A percentile compares a stretch with the other conserved stretches of the same genome.
phyloP scores from a whole-genome alignment of 139 green algal species.

The Coelastrella sp. region DNA sequence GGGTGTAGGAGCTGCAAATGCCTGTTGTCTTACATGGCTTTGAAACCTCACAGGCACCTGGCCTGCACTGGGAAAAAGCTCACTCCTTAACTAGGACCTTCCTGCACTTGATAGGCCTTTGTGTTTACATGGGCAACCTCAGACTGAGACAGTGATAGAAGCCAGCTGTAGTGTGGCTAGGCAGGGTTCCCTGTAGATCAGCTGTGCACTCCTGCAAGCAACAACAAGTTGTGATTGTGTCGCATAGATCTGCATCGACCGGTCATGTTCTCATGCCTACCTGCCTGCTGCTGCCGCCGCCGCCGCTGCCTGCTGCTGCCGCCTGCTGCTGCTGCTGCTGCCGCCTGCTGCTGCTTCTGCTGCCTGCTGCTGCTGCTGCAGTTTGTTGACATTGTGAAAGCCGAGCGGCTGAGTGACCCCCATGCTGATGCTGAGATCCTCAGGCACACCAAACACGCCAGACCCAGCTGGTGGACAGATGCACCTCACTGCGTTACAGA shows the following conservation, averaged over 20 bases:
- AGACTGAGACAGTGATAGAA: neutral
- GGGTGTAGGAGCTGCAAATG: neutral
- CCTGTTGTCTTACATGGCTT: neutral
- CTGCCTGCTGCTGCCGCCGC: neutral
- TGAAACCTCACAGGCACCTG: neutral
- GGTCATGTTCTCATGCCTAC: neutral
- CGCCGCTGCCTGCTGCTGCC: neutral
- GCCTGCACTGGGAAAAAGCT: neutral
- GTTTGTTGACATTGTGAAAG: constrained; percentile 35
- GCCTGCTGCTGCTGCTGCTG: neutral
- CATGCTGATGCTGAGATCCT: constrained; percentile 15
- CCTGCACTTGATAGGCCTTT: neutral
- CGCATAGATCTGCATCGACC: neutral
- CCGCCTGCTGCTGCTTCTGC: neutral
- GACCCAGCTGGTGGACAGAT: constrained; percentile 34
- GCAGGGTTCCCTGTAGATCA: no score
- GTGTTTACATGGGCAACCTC: neutral
- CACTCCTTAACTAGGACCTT: neutral
- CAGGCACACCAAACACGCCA: constrained; percentile 11
- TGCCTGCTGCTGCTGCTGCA: neutral
- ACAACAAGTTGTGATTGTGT: neutral
- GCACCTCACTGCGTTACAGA: constrained; percentile 4
- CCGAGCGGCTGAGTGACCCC: constrained; percentile 31
- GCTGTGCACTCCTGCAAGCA: no score
- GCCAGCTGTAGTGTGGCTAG: no score